Percentiles rank a stretch among this genome's conserved stretches.
phyloP scores from a whole-genome alignment of 2,329 filamentous ascomycete genomes.

The Plenodomus tracheiphilus region DNA sequence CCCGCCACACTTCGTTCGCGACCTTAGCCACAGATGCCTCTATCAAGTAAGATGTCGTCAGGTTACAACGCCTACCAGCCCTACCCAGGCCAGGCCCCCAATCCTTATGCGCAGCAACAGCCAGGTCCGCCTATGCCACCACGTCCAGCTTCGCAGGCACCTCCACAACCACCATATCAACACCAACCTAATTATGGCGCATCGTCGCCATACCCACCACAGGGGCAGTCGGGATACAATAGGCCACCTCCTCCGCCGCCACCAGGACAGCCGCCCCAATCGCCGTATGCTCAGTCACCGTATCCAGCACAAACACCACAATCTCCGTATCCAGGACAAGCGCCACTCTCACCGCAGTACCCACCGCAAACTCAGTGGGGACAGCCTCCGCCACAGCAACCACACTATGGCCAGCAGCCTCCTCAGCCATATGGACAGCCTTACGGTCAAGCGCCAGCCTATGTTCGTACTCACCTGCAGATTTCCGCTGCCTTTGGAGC shows the following conservation, averaged over 20 bases:
- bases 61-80: constrained; percentile 38
- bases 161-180: constrained; percentile 49
- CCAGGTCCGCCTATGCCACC: constrained; percentile 35
- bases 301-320: constrained; percentile 15
- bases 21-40: constrained; percentile 29
- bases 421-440: constrained; percentile 33
- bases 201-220: constrained; percentile 40
- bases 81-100: constrained; percentile 30
- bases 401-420: constrained; percentile 30
- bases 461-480: constrained; percentile 23
- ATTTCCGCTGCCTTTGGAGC: neutral
- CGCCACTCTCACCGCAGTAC: constrained; percentile 23
- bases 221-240: constrained; percentile 39
- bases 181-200: constrained; percentile 44
- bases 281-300: constrained; percentile 31
- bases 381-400: constrained; percentile 1
- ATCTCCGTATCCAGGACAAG: constrained; percentile 23
- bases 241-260: constrained; percentile 41
- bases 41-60: constrained; percentile 33
- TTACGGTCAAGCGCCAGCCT: constrained; percentile 35
- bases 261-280: constrained; percentile 27
- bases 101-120: constrained; percentile 33
- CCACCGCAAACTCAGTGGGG: constrained; percentile 26
- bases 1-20: constrained; percentile 15
- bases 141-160: constrained; percentile 41